Evolutionary conservation across 1,284 basidiomycete genomes (phyloP), one percentile per base, ranked within the genome.

Genomic region (Sporisorium exsertum): DNA sequence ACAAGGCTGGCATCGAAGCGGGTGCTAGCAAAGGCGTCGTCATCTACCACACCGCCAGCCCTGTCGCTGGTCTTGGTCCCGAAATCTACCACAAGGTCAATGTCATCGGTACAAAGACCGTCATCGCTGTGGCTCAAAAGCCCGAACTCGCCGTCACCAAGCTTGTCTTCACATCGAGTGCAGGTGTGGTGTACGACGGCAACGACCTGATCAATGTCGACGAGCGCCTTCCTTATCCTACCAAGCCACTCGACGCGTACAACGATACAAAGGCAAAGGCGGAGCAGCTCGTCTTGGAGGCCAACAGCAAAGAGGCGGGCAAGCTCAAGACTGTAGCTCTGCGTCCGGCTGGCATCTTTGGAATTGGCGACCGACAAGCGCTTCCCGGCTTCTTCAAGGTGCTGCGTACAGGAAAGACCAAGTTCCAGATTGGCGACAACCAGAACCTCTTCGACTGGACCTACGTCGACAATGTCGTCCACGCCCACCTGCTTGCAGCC

Each of bases 381-480:
- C 91, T 97, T 86, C 88, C 89, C 3, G 94, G 93, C 18, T 88
- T 97, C 51, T 91, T 92, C 86, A 88, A 92, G 70, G 94, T 93
- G 8, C 92, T 95, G 85, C 89, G 92, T 80, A 90, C 81, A 18
- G 73, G 82, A 90, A 93, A 96, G 86, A 94, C 94, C 2, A 91
- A 93, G 77, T 93, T 94, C 88, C 96, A 98, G 87, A 91, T 99
- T 70, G 97, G 97, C 51, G 89, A 92, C 86, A 98, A 98, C 87
- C 90, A 89, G 70, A 99, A 99, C 86, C 87, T 98, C 12, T 96
- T 95, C 81, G 97, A 99, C 87, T 97, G 94, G 91, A 98, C 96
- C 1, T 98, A 97, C 82, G 94, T 99, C 73, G 94, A 91, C 73
- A 99, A 99, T 86, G 92, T 97, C 70, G 95, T 95, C 0, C 91